Evolutionary conservation across 2,329 filamentous ascomycete genomes (phyloP).

Genomic region (Cercospora nicotianae): DNA sequence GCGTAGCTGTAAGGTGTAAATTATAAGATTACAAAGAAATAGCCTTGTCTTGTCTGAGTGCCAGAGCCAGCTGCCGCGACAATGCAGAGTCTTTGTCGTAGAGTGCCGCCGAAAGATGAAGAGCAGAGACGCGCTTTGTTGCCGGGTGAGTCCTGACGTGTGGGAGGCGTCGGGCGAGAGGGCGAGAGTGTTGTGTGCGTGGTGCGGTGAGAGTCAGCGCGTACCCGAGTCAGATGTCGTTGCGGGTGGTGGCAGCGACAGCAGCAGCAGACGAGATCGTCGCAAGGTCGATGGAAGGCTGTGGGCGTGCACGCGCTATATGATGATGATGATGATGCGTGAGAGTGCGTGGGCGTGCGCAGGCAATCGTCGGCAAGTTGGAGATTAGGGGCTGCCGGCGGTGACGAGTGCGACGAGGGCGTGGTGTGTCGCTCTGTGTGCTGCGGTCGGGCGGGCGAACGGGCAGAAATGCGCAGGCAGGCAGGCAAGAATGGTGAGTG

Average conservation of each 20-base stretch:
- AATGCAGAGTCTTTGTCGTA: slow-evolving; percentile 26
- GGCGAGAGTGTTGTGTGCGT: neutral
- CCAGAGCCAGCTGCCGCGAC: slow-evolving; percentile 28
- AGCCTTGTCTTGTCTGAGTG: slow-evolving; percentile 22
- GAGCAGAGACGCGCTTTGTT: slow-evolving; percentile 14
- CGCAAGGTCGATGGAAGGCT: neutral
- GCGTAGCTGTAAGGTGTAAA: slow-evolving; percentile 32
- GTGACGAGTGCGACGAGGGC: neutral
- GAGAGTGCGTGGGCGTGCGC: neutral
- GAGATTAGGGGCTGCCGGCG: neutral
- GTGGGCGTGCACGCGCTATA: neutral
- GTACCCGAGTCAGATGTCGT: neutral
- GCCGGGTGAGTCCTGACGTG: slow-evolving; percentile 7
- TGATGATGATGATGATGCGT: neutral
- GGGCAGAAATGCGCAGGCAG: neutral
- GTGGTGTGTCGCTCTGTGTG: neutral
- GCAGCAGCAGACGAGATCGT: slow-evolving; percentile 8
- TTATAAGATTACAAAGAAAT: slow-evolving; percentile 39
- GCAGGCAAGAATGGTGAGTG: neutral
- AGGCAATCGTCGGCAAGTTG: neutral
- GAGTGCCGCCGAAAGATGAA: slow-evolving; percentile 25
- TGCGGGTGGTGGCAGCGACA: neutral
- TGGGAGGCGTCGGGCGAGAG: neutral
- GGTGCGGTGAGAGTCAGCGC: neutral
- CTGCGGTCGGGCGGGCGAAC: neutral